Conservation (phyloP, 768 basidiomycete genomes). For the Pulveroboletus sp. region DNA sequence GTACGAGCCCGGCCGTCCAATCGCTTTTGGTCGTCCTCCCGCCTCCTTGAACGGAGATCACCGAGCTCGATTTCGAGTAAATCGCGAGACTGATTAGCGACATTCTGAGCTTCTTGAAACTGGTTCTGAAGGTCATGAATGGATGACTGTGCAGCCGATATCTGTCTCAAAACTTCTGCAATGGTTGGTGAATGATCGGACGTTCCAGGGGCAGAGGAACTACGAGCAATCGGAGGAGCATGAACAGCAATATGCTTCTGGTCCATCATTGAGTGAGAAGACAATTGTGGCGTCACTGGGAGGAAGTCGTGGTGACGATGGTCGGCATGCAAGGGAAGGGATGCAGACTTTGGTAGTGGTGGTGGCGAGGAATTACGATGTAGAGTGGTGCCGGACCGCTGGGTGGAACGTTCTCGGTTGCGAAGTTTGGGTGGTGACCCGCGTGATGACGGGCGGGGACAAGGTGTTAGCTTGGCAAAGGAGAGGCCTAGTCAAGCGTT, state of each 20-base stretch:
- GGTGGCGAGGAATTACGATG: slow-evolving; percentile 72
- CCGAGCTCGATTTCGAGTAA: slow-evolving; percentile 72
- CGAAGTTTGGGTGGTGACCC: slow-evolving; percentile 53
- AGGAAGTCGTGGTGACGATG: slow-evolving; percentile 29
- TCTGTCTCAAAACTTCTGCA: slow-evolving; percentile 71
- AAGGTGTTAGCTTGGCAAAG: slow-evolving; percentile 46
- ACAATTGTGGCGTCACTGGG: slow-evolving; percentile 23
- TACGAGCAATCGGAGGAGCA: slow-evolving; percentile 22
- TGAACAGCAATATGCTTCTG: slow-evolving; percentile 26
- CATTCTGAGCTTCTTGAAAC: slow-evolving; percentile 54
- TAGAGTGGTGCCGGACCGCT: slow-evolving; percentile 33
- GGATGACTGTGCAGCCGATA: slow-evolving; percentile 54
- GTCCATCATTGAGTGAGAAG: slow-evolving; percentile 18
- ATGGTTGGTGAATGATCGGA: slow-evolving; percentile 68
- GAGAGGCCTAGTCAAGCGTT: slow-evolving; percentile 40
- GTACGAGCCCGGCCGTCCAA: slow-evolving; percentile 78
- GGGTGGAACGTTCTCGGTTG: slow-evolving; percentile 53
- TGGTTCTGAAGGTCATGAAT: slow-evolving; percentile 68
- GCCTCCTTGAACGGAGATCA: slow-evolving; percentile 65
- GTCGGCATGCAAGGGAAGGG: slow-evolving; percentile 67
- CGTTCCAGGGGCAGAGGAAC: slow-evolving; percentile 16
- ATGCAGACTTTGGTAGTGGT: slow-evolving; percentile 77
- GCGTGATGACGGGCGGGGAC: slow-evolving; percentile 37
- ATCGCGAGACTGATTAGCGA: slow-evolving; percentile 55
- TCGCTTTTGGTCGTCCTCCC: slow-evolving; percentile 76